Base-by-base conservation (phyloP, 2,329 filamentous ascomycete genomes). In the Apiospora koreana region DNA sequence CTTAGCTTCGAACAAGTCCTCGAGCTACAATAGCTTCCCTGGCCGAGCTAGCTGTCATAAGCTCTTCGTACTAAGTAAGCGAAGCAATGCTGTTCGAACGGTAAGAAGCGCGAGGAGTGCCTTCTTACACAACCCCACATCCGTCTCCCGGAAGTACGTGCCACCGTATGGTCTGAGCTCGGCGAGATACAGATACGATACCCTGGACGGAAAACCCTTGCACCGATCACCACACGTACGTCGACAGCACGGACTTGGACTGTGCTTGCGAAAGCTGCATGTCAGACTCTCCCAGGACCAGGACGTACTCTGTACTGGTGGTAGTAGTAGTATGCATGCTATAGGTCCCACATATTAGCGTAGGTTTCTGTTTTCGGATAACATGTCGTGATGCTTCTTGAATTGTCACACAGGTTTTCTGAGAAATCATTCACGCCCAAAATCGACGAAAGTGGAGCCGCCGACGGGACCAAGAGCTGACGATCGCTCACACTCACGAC, bases 341-440 rank as follows among this genome's bases (percentile, higher is more conserved):
- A 62, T 62, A 62, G 54, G 54, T 62, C n/a, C 25, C 23, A 31
- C 50, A 66, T 43, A 46, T 66, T 66, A 38, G 54, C 21, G 54
- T 62, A 28, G 67, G 46, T 67, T 69, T 38, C 69, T 71, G 9
- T 58, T 68, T 69, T 25, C 35, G 69, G 69, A 67, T 67, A 71
- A 67, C 69, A 71, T 69, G 25, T 68, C 67, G 66, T 70, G 46
- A 62, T n/a, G 18, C 18, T n/a, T 23, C 35, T 54, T 28, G 23
- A 16, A 28, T 5, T 50, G 54, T 62, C 54, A 62, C 54, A 62
- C 54, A 38, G 54, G 54, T 62, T 62, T 35, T 62, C 54, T 38
- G 31, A 38, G 8, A 38, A n/a, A 38, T 35, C 31, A 62, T 62
- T 38, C 54, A 50, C n/a, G 43, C 46, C 64, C 46, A 45, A 68